phyloP scores from a whole-genome alignment of 768 basidiomycete species.

The Crassisporium funariophilum region DNA sequence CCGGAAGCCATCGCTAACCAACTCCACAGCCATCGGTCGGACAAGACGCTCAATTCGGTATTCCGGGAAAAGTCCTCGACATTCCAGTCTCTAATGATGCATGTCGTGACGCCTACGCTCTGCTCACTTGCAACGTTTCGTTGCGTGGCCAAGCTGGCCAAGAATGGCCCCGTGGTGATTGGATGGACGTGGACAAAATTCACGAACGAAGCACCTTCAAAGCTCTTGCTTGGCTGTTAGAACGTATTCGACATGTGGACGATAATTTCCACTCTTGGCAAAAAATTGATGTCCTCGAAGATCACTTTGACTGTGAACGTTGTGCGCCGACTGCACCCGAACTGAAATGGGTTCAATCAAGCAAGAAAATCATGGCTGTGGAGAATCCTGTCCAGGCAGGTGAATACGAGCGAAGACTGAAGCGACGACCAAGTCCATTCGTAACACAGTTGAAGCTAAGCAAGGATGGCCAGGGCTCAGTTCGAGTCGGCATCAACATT shows the following conservation, averaged over 20 bases:
- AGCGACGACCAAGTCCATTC: constrained; percentile 83
- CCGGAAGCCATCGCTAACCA: constrained; percentile 7
- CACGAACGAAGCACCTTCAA: constrained; percentile 84
- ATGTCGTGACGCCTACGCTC: constrained; percentile 74
- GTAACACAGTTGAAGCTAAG: constrained; percentile 79
- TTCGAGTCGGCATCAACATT: constrained; percentile 87
- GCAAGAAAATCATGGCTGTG: constrained; percentile 65
- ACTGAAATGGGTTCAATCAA: constrained; percentile 71
- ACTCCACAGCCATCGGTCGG: constrained; percentile 50
- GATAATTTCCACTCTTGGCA: constrained; percentile 73
- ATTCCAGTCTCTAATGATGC: constrained; percentile 58
- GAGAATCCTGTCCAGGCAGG: constrained; percentile 90
- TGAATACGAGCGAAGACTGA: constrained; percentile 85
- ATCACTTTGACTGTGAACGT: constrained; percentile 63
- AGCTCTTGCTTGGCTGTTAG: constrained; percentile 83
- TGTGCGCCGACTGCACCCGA: constrained; percentile 81
- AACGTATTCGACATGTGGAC: constrained; percentile 77
- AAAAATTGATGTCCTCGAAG: constrained; percentile 42
- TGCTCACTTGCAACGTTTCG: constrained; percentile 77
- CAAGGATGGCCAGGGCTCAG: constrained; percentile 62
- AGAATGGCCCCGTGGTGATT: constrained; percentile 76
- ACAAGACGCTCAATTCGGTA: constrained; percentile 62
- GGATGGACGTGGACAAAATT: constrained; percentile 84
- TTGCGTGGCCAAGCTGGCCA: constrained; percentile 68
- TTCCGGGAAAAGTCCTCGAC: constrained; percentile 55